Percentiles rank a stretch among this genome's conserved stretches.
Conservation (phyloP, 208 protist species). For the Crithidia fasciculata region DNA sequence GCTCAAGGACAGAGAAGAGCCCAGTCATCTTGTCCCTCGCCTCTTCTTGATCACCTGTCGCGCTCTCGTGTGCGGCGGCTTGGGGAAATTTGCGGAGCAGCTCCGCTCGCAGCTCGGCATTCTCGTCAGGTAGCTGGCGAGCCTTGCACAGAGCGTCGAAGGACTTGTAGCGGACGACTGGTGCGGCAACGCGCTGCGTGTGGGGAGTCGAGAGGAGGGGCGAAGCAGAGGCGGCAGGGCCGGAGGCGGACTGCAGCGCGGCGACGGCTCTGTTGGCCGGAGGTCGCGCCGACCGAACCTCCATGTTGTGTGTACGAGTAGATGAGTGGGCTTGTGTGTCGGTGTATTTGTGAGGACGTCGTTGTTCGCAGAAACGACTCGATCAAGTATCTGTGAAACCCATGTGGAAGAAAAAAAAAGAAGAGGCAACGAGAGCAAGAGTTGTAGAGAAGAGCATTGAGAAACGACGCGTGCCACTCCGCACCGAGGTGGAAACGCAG, state of each 20-base stretch:
- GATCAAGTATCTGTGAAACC: neutral
- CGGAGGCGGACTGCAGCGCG: slow-evolving; percentile 49
- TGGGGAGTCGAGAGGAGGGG: slow-evolving; percentile 29
- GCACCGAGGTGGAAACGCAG: too few species aligned
- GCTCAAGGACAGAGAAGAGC: slow-evolving; percentile 33
- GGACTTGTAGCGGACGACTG: slow-evolving; percentile 45
- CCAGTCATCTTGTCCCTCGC: too few species aligned
- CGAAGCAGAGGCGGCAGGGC: slow-evolving; percentile 21
- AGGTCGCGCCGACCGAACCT: slow-evolving; percentile 11
- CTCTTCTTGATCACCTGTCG: too few species aligned
- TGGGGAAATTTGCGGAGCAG: slow-evolving; percentile 41
- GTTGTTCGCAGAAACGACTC: neutral
- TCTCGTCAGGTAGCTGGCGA: slow-evolving; percentile 36
- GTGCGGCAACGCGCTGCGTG: neutral
- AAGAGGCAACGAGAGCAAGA: too few species aligned
- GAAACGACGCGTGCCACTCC: too few species aligned
- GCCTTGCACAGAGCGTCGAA: slow-evolving; percentile 42
- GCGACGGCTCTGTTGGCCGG: slow-evolving; percentile 71
- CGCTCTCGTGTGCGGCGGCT: slow-evolving; percentile 23
- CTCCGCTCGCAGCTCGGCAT: slow-evolving; percentile 37
- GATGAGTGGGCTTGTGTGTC: neutral
- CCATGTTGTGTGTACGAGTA: neutral
- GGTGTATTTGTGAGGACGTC: neutral
- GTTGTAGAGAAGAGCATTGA: too few species aligned
- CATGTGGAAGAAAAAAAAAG: neutral